Percentiles rank a stretch among this genome's conserved stretches.
These are phyloP conservation scores for Inonotus hispidus DNA, from an alignment of 1,284 basidiomycete species.

Conservation along the genomic window DNA sequence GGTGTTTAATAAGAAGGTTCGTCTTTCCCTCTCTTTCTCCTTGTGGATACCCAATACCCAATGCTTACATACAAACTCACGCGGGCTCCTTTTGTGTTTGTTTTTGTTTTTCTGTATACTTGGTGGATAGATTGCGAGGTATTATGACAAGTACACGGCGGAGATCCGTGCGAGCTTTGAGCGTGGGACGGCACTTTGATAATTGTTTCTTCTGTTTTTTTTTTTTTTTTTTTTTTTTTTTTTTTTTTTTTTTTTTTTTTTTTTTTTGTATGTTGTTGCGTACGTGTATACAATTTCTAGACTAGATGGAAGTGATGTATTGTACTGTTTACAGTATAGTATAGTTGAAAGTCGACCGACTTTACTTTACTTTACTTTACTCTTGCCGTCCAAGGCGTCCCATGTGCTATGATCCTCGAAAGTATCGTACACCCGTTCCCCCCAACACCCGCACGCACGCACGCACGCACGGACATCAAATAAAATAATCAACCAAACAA, in stretches of 20 bases:
- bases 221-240: background rate
- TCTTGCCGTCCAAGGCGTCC: no score
- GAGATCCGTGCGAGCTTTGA: constrained; percentile 96
- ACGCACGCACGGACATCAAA: no score
- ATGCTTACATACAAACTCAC: no score
- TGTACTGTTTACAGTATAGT: no score
- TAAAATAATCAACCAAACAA: constrained; percentile 22
- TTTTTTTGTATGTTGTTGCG: background rate
- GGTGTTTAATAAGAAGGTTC: constrained; percentile 98
- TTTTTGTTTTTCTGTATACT: background rate
- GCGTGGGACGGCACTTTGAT: constrained; percentile 81
- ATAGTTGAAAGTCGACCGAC: no score
- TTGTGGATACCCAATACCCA: no score
- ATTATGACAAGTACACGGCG: constrained; percentile 96
- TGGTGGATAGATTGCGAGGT: constrained; percentile 75
- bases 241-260: background rate
- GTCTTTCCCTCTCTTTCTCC: constrained; percentile 17
- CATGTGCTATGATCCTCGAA: no score
- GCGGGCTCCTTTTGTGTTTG: background rate
- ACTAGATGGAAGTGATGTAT: no score
- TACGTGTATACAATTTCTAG: no score
- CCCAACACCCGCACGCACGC: background rate
- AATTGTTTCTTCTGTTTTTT: background rate
- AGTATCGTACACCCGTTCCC: background rate
- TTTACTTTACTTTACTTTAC: no score